Conservation (phyloP, 2,329 filamentous ascomycete species). For the Ceratocystis papillata region DNA sequence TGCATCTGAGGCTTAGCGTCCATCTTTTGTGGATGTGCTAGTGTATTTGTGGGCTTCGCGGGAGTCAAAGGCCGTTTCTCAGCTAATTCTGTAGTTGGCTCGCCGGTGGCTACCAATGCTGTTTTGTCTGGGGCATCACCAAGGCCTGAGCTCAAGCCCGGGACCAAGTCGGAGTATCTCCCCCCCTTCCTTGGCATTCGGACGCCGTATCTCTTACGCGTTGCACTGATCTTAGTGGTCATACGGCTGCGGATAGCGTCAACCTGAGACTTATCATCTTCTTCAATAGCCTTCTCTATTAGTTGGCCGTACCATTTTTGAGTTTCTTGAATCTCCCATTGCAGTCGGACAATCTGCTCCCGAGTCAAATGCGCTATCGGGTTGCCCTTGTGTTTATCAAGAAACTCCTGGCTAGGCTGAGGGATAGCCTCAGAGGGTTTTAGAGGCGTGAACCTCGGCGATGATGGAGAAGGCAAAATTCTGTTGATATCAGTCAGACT, state of each 20-base stretch:
- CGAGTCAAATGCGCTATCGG: conserved; percentile 13
- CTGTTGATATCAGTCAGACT: background rate
- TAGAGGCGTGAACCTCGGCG: background rate
- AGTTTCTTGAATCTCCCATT: conserved; percentile 7
- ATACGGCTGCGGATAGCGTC: conserved; percentile 42
- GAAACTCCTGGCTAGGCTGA: background rate
- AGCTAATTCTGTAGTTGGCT: background rate
- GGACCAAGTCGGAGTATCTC: conserved; percentile 25
- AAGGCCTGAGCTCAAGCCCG: background rate
- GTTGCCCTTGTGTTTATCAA: conserved; percentile 6
- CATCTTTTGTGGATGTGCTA: no score
- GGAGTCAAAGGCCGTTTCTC: no score
- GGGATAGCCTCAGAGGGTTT: background rate
- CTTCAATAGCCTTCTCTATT: background rate
- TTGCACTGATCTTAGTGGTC: conserved; percentile 46
- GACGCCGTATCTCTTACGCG: conserved; percentile 49
- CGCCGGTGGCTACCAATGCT: conserved; percentile 32
- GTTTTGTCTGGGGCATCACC: no score
- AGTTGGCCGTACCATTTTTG: background rate
- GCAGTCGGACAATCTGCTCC: background rate
- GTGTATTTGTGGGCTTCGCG: no score
- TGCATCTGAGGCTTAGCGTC: no score
- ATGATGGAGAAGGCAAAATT: background rate
- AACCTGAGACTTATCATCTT: conserved; percentile 29
- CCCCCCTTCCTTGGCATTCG: conserved; percentile 31